These are phyloP conservation scores for Ceratonia siliqua DNA, from an alignment of 306 rosid species.

Conservation along the genomic window DNA sequence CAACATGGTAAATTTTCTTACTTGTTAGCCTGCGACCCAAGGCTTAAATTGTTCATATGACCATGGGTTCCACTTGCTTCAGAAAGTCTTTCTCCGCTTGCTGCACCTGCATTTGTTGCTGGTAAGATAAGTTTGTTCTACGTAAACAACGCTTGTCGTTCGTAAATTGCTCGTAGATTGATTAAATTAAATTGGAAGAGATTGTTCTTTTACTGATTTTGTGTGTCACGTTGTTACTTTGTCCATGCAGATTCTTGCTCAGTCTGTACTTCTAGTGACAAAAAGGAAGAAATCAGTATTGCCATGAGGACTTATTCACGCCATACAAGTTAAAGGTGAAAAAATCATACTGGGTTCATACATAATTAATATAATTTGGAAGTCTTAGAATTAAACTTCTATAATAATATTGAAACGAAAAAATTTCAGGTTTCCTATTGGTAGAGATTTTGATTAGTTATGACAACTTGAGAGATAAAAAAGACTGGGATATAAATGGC, in stretches of 20 bases:
- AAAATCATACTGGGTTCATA: neutral
- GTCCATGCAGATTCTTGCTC: constrained; percentile 80
- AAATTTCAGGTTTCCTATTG: neutral
- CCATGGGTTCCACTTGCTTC: constrained; percentile 65
- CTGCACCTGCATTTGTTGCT: constrained; percentile 37
- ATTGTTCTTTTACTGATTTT: constrained; percentile 61
- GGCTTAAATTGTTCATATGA: constrained; percentile 55
- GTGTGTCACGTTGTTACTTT: constrained; percentile 48
- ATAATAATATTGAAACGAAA: neutral
- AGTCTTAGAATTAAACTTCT: neutral
- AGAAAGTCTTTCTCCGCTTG: constrained; percentile 50
- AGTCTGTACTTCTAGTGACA: constrained; percentile 77
- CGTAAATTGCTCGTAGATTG: constrained; percentile 3
- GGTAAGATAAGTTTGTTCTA: constrained; percentile 28
- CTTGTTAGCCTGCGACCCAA: constrained; percentile 66
- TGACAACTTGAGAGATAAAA: neutral
- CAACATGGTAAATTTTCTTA: constrained; percentile 30
- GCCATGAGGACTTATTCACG: neutral
- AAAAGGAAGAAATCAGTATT: constrained; percentile 34
- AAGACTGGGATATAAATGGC: constrained; percentile 1
- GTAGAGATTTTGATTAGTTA: neutral
- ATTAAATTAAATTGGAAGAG: neutral
- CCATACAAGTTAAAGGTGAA: neutral
- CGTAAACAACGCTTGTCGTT: constrained; percentile 18
- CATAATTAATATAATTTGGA: too few species aligned